Base-by-base conservation (phyloP, 1,284 basidiomycete species). In the Inonotus hispidus region DNA sequence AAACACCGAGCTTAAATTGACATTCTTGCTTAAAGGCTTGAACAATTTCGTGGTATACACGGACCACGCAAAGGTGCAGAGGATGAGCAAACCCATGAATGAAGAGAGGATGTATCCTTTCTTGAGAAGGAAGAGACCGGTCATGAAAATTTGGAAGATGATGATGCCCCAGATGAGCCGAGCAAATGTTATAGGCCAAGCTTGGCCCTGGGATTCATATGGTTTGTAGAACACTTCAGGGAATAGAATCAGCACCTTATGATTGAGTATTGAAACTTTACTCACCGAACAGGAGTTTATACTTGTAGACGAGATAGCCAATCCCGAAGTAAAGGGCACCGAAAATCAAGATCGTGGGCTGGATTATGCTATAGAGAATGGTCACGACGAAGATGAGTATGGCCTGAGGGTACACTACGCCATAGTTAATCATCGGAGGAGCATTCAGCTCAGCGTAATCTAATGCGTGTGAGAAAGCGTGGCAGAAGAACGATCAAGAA, bases 371-470 rank as follows among this genome's bases (percentile, higher is more conserved):
- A 78, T 98, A 99, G 25, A 97, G 80, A 67, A 99, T 78, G 23
- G 92, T 95, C 70, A 99, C 90, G 59, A 95, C 92, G 74, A 98
- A 99, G 68, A 99, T 88, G 47, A 99, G 81, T 62, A 99, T 91
- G 1, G 95, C 92, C 71, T 97, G 94, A 0, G 95, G 95, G 71
- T 98, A 96, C 7, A 96, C 90, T 27, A 85, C 78, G 59, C 95
- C 95, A 67, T 97, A 95, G 73, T 97, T 95, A 72, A 98, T 90
- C 85, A 93, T 92, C 0, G 96, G 95, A 11, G 96, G 95, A 0
- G 94, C 93, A 69, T 98, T 97, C n/a, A 97, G 80, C 72, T 97
- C 95, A 8, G 95, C 95, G 68, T 88, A 95, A 69, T 98, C 95
- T 90, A 66, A 19, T 23, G 49, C 27, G 58, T 27, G 59, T 37